A percentile compares a stretch with the other conserved stretches of the same genome.
These are phyloP conservation scores for Exutisphaerella laricina DNA, from an alignment of 2,329 filamentous ascomycete genomes.

Conservation along the genomic window DNA sequence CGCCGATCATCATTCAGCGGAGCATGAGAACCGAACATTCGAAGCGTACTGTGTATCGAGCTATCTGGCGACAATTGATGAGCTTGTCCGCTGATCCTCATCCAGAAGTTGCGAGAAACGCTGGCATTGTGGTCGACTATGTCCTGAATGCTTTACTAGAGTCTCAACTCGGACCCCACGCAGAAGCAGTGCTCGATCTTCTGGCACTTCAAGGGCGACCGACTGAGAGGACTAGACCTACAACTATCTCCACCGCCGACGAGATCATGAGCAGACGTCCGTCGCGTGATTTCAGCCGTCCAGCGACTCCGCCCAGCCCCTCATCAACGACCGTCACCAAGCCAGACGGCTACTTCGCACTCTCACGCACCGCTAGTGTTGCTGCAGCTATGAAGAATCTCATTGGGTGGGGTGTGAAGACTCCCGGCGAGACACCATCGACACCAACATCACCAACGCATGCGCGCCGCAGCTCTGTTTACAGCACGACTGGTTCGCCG, in stretches of 20 bases:
- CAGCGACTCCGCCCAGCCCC: constrained; percentile 36
- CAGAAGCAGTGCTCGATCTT: constrained; percentile 65
- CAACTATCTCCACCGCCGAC: constrained; percentile 11
- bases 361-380: constrained; percentile 60
- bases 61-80: constrained; percentile 88
- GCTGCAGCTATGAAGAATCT: constrained; percentile 60
- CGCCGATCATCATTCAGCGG: constrained; percentile 13
- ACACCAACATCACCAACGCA: constrained; percentile 26
- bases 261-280: constrained; percentile 27
- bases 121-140: constrained; percentile 78
- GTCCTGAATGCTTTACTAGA: constrained; percentile 72
- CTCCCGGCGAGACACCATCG: constrained; percentile 20
- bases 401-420: constrained; percentile 38
- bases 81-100: constrained; percentile 91
- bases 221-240: constrained; percentile 17
- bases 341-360: constrained; percentile 56
- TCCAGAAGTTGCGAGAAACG: constrained; percentile 83
- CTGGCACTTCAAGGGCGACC: constrained; percentile 26
- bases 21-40: constrained; percentile 53
- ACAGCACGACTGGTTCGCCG: constrained; percentile 13
- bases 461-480: constrained; percentile 22
- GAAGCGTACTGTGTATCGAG: constrained; percentile 84
- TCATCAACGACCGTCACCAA: constrained; percentile 44
- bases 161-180: constrained; percentile 66
- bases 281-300: constrained; percentile 50